These are phyloP conservation scores for Trichopus zeylanicus DNA, from an alignment of 116 monocot genomes.

Conservation along the genomic window DNA sequence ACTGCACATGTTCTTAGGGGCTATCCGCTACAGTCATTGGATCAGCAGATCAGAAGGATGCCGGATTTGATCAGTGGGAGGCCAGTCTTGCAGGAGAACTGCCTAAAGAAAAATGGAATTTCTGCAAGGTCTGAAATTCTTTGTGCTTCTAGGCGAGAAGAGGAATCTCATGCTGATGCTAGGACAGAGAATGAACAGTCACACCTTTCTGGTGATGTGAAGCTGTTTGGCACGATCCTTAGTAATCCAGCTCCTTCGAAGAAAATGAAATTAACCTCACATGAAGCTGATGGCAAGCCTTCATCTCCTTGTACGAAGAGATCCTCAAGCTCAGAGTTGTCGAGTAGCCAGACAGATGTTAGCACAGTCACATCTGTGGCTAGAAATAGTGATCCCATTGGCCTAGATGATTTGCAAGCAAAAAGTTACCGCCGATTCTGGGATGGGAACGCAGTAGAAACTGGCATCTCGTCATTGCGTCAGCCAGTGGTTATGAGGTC, in stretches of 20 bases:
- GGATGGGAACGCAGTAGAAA: conserved; percentile 49
- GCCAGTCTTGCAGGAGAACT: conserved; percentile 7
- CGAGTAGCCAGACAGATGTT: conserved; percentile 7
- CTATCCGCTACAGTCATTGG: conserved; percentile 25
- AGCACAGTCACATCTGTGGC: conserved; percentile 6
- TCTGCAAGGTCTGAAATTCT: conserved; percentile 14
- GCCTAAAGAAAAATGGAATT: conserved; percentile 8
- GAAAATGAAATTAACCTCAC: conserved; percentile 18
- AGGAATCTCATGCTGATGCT: conserved; percentile 10
- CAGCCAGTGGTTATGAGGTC: conserved; percentile 32
- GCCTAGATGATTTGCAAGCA: conserved; percentile 15
- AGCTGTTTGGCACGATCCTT: conserved; percentile 86
- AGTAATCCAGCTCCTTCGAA: conserved; percentile 32
- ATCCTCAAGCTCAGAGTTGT: conserved; percentile 1
- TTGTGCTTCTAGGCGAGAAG: conserved; percentile 7
- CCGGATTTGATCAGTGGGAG: conserved; percentile 3
- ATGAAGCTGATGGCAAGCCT: conserved; percentile 13
- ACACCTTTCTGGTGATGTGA: conserved; percentile 59
- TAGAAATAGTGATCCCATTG: conserved; percentile 9
- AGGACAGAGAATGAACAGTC: conserved; percentile 20
- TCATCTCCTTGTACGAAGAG: conserved; percentile 11
- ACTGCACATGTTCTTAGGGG: conserved; percentile 26
- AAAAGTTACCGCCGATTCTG: conserved; percentile 50
- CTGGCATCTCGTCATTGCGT: conserved; percentile 44
- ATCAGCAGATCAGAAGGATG: conserved; percentile 17